Evolutionary conservation across 176 grass and related monocot genomes (phyloP).

Genomic region (Rhipidocladum racemiflorum): DNA sequence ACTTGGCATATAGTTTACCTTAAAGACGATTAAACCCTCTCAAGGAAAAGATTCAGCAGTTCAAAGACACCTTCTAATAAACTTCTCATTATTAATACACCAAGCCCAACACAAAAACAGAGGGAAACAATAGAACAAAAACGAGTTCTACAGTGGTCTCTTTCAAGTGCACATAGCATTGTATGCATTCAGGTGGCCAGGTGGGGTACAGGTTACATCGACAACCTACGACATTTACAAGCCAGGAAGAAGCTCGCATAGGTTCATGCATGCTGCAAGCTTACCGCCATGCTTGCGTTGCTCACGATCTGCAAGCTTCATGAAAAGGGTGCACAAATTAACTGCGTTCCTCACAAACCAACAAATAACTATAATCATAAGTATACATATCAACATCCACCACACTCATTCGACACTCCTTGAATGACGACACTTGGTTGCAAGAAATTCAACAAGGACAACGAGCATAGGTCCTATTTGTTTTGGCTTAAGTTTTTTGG

Average conservation of each 20-base stretch:
- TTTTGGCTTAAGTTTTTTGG: too few relatives aligned
- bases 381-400: background rate
- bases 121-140: background rate
- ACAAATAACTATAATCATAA: background rate
- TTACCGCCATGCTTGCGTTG: background rate
- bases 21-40: background rate
- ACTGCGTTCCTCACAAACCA: background rate
- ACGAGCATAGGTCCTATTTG: background rate
- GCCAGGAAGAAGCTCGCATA: background rate
- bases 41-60: background rate
- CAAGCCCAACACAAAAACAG: constrained; percentile 9
- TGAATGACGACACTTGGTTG: background rate
- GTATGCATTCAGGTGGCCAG: background rate
- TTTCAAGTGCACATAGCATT: background rate
- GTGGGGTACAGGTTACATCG: background rate
- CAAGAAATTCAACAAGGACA: background rate
- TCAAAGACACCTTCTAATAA: background rate
- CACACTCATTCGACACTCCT: background rate
- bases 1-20: background rate
- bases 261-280: background rate
- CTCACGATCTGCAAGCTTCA: background rate
- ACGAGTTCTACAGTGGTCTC: background rate
- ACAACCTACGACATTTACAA: background rate
- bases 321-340: background rate
- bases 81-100: background rate